Base-by-base conservation (phyloP, 179 eudicot genomes). In the Camellia oleifera region DNA sequence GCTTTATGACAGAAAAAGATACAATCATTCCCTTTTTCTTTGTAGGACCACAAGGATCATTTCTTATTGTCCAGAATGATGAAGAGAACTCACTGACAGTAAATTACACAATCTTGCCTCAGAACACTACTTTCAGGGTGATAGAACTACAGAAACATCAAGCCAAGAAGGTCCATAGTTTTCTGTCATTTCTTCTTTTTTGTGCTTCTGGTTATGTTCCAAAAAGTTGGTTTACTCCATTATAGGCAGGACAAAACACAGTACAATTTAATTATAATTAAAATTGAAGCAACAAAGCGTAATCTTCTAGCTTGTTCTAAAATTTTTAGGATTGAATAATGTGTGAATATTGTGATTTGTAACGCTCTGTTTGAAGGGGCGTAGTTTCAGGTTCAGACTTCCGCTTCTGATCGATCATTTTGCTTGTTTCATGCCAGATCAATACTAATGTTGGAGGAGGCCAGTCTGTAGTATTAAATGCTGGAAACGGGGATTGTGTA, bases 401-500 rank as follows among this genome's bases (percentile, higher is more conserved):
- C 26, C 46, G 74, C 61, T 62, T 53, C 70, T 50, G 20, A 71
- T 76, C 0, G 44, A 1, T 63, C 18, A 5, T 78, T 77, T 48
- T 13, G 2, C 23, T 26, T 76, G 62, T 62, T 44, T 74, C 65
- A 23, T 63, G 20, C 17, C 86, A 93, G 97, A 80, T 89, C 74
- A 76, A 83, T 79, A 63, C 87, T 72, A 75, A 75, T 18, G 76
- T 64, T 14, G 80, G 60, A 72, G 80, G 63, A 81, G 78, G 72
- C 77, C 70, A 88, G 7, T 80, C 82, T 26, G 76, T 93, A 70
- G 44, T 79, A 50, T 74, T 93, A 58, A 78, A 74, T 46, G 86
- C 91, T 77, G 93, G 87, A 68, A 72, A 86, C 71, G 90, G 89
- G 62, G 69, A 81, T 67, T 93, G 97, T 72, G 64, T 75, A 50